phyloP scores from a whole-genome alignment of 1,284 basidiomycete species.

The Taiwanofungus camphoratus region DNA sequence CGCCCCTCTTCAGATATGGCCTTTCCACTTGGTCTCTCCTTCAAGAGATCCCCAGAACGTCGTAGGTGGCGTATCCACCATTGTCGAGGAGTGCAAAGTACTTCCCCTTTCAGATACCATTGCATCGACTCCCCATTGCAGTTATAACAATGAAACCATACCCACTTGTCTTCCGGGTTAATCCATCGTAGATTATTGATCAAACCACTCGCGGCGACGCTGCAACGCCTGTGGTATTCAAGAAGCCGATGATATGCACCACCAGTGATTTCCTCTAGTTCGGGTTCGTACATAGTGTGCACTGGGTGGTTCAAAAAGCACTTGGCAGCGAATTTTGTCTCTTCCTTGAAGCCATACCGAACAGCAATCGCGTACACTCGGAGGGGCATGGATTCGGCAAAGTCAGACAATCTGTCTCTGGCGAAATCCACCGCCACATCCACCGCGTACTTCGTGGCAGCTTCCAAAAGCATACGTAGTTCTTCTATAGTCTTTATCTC shows the following conservation, averaged over 20 bases:
- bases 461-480: slow-evolving; percentile 9
- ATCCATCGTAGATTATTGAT: not conserved
- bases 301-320: not conserved
- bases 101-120: not conserved
- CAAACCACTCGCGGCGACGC: not conserved
- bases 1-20: not conserved
- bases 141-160: not conserved
- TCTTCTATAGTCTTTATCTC: slow-evolving; percentile 9
- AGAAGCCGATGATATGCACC: slow-evolving; percentile 6
- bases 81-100: not conserved
- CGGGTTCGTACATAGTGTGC: not conserved
- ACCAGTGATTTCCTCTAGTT: slow-evolving; percentile 2
- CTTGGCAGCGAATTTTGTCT: not conserved
- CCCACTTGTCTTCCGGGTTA: not conserved
- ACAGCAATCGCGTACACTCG: slow-evolving; percentile 31
- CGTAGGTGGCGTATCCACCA: not conserved
- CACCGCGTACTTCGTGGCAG: slow-evolving; percentile 17
- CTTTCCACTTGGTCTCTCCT: not conserved
- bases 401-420: slow-evolving; percentile 15
- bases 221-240: slow-evolving; percentile 3
- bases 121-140: too few species aligned
- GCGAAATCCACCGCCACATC: slow-evolving; percentile 4
- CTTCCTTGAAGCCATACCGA: not conserved
- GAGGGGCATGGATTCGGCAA: slow-evolving; percentile 28
- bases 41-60: not conserved